A percentile compares a stretch with the other conserved stretches of the same genome.
Conservation (phyloP, 2,329 filamentous ascomycete species). For the Scedosporium dehoogii region DNA sequence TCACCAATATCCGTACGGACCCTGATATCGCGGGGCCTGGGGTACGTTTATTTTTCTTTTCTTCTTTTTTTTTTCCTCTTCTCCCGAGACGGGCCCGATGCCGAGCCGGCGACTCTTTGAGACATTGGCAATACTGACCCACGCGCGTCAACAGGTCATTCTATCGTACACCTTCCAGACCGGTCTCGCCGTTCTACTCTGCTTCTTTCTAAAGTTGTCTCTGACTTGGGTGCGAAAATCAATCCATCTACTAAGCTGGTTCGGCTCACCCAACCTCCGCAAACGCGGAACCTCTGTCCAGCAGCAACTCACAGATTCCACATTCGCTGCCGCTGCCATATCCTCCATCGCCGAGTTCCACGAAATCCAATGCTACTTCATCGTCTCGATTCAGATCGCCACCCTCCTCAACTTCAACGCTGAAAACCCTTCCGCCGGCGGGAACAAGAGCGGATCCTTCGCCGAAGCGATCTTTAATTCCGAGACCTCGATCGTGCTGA, state of each 20-base stretch:
- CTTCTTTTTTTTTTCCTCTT: no score
- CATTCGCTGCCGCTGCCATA: neutral
- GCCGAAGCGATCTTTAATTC: neutral
- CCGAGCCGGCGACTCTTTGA: no score
- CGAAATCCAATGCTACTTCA: neutral
- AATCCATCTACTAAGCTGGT: neutral
- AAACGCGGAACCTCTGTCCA: neutral
- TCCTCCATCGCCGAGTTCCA: conserved; percentile 3
- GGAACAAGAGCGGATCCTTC: neutral
- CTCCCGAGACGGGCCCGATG: neutral
- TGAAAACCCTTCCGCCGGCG: neutral
- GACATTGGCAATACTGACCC: neutral
- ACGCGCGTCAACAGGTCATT: neutral
- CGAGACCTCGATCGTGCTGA: neutral
- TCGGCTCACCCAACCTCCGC: neutral
- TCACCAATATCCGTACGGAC: neutral
- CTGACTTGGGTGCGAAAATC: neutral
- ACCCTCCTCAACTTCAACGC: neutral
- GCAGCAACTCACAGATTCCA: neutral
- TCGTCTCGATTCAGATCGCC: neutral
- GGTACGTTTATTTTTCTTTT: conserved; percentile 1
- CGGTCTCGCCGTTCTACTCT: neutral
- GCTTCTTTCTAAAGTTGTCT: conserved; percentile 1
- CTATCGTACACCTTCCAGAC: conserved; percentile 1
- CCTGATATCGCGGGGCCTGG: neutral